These are phyloP conservation scores for Agrocybe praecox DNA, from an alignment of 768 basidiomycete species.

Conservation along the genomic window DNA sequence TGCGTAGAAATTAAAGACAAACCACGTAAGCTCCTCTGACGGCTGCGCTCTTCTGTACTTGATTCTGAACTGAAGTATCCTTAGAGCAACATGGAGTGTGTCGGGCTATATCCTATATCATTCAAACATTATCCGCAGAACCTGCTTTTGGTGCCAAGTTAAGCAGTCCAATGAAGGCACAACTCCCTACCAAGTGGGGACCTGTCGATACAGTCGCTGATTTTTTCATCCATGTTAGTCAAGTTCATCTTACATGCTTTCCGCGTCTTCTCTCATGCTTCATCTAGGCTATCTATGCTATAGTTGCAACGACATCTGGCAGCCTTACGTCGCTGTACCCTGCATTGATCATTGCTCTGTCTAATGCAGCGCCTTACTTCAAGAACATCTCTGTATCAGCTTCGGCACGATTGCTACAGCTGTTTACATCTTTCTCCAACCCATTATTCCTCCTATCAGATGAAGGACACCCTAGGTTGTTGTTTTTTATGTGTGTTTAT, in stretches of 20 bases:
- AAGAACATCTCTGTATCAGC: conserved; percentile 80
- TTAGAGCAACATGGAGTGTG: conserved; percentile 91
- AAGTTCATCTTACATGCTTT: not conserved
- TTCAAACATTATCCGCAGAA: conserved; percentile 91
- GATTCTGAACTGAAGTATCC: conserved; percentile 7
- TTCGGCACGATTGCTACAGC: conserved; percentile 81
- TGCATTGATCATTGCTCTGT: conserved; percentile 86
- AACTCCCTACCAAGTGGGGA: conserved; percentile 79
- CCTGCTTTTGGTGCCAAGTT: conserved; percentile 74
- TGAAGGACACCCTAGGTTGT: conserved; percentile 90
- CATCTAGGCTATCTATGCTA: conserved; percentile 80
- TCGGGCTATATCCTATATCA: conserved; percentile 85
- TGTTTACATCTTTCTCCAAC: conserved; percentile 90
- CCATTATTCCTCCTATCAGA: conserved; percentile 90
- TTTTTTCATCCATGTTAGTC: conserved; percentile 81
- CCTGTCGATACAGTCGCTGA: conserved; percentile 76
- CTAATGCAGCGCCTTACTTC: conserved; percentile 88
- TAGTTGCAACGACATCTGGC: conserved; percentile 88
- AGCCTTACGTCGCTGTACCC: conserved; percentile 85
- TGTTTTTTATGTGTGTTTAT: conserved; percentile 81
- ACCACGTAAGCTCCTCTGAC: conserved; percentile 65
- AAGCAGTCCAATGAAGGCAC: conserved; percentile 60
- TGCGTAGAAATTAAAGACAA: conserved; percentile 92
- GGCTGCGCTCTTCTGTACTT: not conserved
- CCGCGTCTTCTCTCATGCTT: not conserved